Base-by-base conservation (phyloP, 441 rosid species). In the Pelargonium australe region DNA sequence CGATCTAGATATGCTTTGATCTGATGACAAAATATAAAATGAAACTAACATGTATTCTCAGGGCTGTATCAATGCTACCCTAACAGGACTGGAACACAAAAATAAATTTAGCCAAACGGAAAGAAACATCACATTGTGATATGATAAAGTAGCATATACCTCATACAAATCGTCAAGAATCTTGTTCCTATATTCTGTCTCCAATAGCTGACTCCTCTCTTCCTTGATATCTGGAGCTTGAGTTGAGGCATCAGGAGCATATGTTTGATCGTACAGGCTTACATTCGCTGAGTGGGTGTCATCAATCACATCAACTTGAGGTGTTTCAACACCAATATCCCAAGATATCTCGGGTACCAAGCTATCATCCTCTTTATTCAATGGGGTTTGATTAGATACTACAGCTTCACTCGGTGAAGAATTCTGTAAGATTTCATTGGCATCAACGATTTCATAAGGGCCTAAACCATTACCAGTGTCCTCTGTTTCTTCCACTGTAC, bases 131-230 rank as follows among this genome's bases (percentile, higher is more conserved):
- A 16, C 45, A 64, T 41, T 58, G 25, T 60, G 57, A 69, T 57
- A 1, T 13, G 23, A 64, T 49, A 47, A 60, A 72, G 13, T 28
- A 68, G 60, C 37, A 44, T 57, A 43, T 81, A 92, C 99, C 98
- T 95, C 96, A 60, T 87, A 85, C 66, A 90, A 81, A 83, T 95
- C 98, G 75, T 95, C 98, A 41, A 95, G 96, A 74, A 95, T 86
- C 81, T 85, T 92, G 70, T 89, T 95, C 74, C 99, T 80, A 81
- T 86, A 92, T 69, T 92, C 98, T 16, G 97, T 89, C 70, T 86
- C 95, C 86, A 90, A 75, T 65, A 95, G 83, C 84, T 84, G 96
- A 83, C 99, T 92, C 76, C 93, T 89, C 71, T 73, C 86, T 78
- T 78, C 85, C 80, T 69, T 78, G 70, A 67, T 72, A 73, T 75